A percentile compares a stretch with the other conserved stretches of the same genome.
phyloP scores from a whole-genome alignment of 1,284 basidiomycete species.

The Lentinus polychrous region DNA sequence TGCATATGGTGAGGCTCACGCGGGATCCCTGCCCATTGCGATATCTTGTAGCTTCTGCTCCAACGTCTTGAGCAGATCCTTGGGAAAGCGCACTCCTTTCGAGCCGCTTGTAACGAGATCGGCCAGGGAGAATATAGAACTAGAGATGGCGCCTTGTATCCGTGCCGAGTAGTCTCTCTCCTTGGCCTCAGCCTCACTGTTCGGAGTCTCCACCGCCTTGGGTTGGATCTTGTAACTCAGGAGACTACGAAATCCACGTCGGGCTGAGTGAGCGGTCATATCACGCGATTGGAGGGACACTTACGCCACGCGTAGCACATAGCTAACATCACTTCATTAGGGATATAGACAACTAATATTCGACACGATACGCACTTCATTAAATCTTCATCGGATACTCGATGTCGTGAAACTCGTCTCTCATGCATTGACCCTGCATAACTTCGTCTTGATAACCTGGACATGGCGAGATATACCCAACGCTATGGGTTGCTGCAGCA shows the following conservation, averaged over 20 bases:
- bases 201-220: slow-evolving; percentile 39
- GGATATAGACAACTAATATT: slow-evolving; percentile 6
- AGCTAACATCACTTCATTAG: slow-evolving; percentile 35
- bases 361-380: slow-evolving; percentile 55
- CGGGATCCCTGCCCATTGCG: slow-evolving; percentile 84
- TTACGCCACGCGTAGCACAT: slow-evolving; percentile 74
- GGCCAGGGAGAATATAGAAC: slow-evolving; percentile 69
- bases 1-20: slow-evolving; percentile 41
- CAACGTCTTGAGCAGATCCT: slow-evolving; percentile 84
- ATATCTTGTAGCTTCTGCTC: slow-evolving; percentile 85
- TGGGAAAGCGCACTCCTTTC: slow-evolving; percentile 86
- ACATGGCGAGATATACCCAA: slow-evolving; percentile 4
- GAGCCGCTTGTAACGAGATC: slow-evolving; percentile 79
- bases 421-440: slow-evolving; percentile 57
- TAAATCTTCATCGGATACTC: slow-evolving; percentile 74
- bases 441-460: slow-evolving; percentile 49
- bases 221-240: slow-evolving; percentile 65
- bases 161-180: slow-evolving; percentile 60
- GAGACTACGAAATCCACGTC: slow-evolving; percentile 35
- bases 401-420: slow-evolving; percentile 63
- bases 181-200: slow-evolving; percentile 31
- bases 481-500: not conserved
- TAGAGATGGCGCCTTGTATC: slow-evolving; percentile 62
- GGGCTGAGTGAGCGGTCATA: not conserved
- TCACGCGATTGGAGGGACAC: slow-evolving; percentile 19